Conservation (phyloP, 768 basidiomycete genomes). For the Boletus tomentosulus region DNA sequence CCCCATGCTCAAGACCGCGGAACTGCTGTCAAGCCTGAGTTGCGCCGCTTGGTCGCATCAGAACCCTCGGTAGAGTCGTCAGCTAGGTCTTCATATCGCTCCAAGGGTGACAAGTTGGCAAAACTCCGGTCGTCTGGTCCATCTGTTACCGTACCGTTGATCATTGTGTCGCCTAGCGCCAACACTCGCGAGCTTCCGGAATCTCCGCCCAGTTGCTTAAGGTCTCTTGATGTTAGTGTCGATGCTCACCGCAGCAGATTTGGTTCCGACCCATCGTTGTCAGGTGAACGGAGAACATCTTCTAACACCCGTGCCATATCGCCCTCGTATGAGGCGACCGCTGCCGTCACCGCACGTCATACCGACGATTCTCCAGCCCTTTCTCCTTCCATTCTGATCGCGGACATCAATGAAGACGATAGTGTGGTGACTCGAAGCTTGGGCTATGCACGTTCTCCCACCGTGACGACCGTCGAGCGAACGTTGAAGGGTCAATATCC, state of each 20-base stretch:
- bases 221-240: background rate
- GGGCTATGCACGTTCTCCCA: background rate
- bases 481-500: background rate
- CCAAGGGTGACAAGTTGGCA: background rate
- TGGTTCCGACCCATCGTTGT: background rate
- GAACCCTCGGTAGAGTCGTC: background rate
- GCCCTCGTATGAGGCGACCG: background rate
- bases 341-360: background rate
- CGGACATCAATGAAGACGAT: background rate
- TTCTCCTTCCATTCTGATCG: background rate
- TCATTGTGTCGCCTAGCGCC: constrained; percentile 1
- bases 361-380: background rate
- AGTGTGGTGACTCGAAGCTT: background rate
- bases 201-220: background rate
- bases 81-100: background rate
- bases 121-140: background rate
- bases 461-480: background rate
- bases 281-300: background rate
- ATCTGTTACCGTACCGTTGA: background rate
- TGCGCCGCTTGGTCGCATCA: background rate
- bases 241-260: background rate
- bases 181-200: background rate
- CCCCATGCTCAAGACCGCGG: background rate
- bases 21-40: background rate
- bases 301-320: background rate